Evolutionary conservation across 768 basidiomycete genomes (phyloP).

Genomic region (Podaxis mareebaensis): DNA sequence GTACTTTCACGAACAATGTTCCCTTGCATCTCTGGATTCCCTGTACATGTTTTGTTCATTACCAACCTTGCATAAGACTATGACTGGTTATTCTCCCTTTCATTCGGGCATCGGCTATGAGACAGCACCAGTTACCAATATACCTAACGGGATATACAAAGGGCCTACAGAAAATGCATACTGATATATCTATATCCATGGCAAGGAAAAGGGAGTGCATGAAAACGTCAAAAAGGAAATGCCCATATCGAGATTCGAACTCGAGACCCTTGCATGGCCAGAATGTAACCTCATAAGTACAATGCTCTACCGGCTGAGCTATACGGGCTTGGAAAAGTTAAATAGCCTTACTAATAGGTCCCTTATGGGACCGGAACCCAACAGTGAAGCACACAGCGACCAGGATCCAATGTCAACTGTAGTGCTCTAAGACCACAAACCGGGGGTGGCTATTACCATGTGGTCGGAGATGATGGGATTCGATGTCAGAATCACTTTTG

Average conservation of each 20-base stretch:
- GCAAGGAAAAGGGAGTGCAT: background rate
- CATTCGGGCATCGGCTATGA: background rate
- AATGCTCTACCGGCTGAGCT: constrained; percentile 61
- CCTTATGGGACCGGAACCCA: background rate
- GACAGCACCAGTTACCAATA: no score
- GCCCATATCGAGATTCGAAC: constrained; percentile 58
- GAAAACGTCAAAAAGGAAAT: constrained; percentile 28
- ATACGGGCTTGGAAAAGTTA: constrained; percentile 39
- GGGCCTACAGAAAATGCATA: background rate
- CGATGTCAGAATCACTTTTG: no score
- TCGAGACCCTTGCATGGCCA: constrained; percentile 55
- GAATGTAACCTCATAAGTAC: constrained; percentile 54
- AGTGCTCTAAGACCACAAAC: no score
- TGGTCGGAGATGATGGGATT: no score
- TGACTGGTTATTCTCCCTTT: background rate
- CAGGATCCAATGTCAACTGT: no score
- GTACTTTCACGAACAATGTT: background rate
- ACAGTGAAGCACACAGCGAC: no score
- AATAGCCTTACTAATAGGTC: background rate
- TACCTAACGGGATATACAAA: background rate
- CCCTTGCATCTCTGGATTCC: background rate
- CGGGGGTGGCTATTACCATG: no score
- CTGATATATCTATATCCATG: background rate
- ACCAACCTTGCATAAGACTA: background rate
- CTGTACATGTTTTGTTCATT: background rate